These are phyloP conservation scores for Pseudopyrenochaeta lycopersici DNA, from an alignment of 2,329 filamentous ascomycete genomes.

Conservation along the genomic window DNA sequence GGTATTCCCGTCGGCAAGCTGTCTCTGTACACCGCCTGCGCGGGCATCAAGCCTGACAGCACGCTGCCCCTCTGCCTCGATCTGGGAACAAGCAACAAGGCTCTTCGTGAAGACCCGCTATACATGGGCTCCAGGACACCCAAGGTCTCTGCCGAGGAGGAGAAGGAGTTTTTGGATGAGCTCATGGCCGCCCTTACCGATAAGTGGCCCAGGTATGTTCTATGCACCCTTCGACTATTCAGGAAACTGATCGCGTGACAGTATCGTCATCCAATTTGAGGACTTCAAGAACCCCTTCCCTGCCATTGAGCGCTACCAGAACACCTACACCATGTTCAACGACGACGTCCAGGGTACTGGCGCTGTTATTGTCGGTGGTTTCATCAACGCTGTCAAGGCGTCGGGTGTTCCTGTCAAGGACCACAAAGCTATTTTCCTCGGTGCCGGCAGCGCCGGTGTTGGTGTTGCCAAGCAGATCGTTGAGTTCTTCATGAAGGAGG, in stretches of 20 bases:
- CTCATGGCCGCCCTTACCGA: slow-evolving; percentile 92
- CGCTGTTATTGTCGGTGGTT: slow-evolving; percentile 88
- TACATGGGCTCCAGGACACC: slow-evolving; percentile 90
- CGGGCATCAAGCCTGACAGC: slow-evolving; percentile 84
- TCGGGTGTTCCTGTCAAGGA: slow-evolving; percentile 87
- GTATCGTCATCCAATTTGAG: slow-evolving; percentile 88
- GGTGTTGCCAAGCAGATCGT: slow-evolving; percentile 98
- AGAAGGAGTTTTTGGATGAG: slow-evolving; percentile 94
- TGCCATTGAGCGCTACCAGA: slow-evolving; percentile 87
- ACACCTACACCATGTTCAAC: slow-evolving; percentile 95
- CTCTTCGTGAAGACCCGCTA: slow-evolving; percentile 77
- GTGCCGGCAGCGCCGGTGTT: slow-evolving; percentile 92
- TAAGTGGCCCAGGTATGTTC: slow-evolving; percentile 70
- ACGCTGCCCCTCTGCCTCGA: slow-evolving; percentile 71
- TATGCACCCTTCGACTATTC: slow-evolving; percentile 3
- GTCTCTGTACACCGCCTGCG: slow-evolving; percentile 92
- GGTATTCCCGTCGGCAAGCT: slow-evolving; percentile 98
- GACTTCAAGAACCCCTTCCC: slow-evolving; percentile 98
- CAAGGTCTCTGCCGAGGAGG: slow-evolving; percentile 79
- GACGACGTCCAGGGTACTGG: slow-evolving; percentile 98
- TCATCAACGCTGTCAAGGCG: slow-evolving; percentile 79
- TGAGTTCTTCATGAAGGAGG: slow-evolving; percentile 93
- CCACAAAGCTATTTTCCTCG: slow-evolving; percentile 94
- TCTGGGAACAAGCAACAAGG: slow-evolving; percentile 70
- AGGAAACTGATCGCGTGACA: slow-evolving; percentile 49